phyloP scores from a whole-genome alignment of 768 basidiomycete genomes.

The Amanita pallidorosea region DNA sequence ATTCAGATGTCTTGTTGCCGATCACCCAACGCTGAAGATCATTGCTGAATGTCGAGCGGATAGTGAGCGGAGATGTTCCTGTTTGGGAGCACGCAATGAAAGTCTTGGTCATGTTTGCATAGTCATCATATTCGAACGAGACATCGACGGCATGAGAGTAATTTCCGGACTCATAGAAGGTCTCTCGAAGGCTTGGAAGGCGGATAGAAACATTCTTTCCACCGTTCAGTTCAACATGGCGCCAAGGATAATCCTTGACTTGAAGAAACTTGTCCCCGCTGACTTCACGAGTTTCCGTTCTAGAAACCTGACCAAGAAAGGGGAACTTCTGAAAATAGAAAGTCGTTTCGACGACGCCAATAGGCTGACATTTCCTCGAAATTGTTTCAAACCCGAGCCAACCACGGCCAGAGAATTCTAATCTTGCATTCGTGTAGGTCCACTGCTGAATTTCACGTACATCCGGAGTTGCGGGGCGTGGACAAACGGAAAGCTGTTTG shows the following conservation, averaged over 20 bases:
- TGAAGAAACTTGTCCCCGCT: neutral
- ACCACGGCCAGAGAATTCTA: neutral
- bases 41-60: neutral
- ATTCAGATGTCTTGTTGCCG: neutral
- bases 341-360: neutral
- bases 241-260: neutral
- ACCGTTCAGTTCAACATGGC: neutral
- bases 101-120: neutral
- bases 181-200: neutral
- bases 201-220: neutral
- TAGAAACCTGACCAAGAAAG: neutral
- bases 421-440: neutral
- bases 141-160: neutral
- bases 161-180: neutral
- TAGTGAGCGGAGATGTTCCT: neutral
- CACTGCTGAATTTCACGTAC: neutral
- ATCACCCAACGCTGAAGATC: neutral
- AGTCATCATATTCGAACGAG: neutral
- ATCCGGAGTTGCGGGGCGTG: too few relatives aligned
- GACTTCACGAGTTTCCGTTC: neutral
- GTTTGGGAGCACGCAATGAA: neutral
- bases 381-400: neutral
- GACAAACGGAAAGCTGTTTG: neutral
- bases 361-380: neutral
- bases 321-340: neutral